Base-by-base conservation (phyloP, 1,284 basidiomycete species). In the Psilocybe mexicana region DNA sequence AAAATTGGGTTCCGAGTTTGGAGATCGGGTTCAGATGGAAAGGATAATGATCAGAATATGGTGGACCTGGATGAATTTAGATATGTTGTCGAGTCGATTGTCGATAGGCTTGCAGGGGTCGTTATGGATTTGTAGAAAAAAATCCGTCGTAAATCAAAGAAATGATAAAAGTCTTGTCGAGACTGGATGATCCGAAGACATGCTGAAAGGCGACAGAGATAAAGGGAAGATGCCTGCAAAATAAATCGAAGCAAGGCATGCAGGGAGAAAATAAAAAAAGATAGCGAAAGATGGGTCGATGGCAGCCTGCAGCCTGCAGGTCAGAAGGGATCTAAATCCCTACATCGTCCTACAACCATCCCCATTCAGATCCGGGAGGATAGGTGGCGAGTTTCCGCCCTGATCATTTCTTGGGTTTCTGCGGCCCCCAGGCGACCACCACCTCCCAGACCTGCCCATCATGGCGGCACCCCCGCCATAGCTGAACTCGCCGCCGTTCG, bases 301-400 rank as follows among this genome's bases (percentile, higher is more conserved):
- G 14, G 18, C 18, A 18, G 18, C 18, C 18, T 18, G 18, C 18
- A 18, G 18, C 18, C 18, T 18, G n/a, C 12, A 49, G 47, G 23
- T 50, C 36, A 46, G 24, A 28, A 30, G 25, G 24, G 38, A 6
- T 6, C 30, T 33, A 8, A n/a, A 11, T 6, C 10, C 12, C 38
- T 61, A 79, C 76, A 78, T 78, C 59, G 75, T 62, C 59, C 67
- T 72, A 69, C 77, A 79, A 18, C 75, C 73, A 56, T 78, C 77
- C 51, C 69, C 69, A 60, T 66, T 71, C 61, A 74, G 48, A 57
- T 78, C 76, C 42, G 69, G 64, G 38, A 73, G 60, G 43, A 65
- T 67, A 40, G 71, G 69, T 6, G 76, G 74, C 43, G 75, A 73
- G 54, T 64, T 72, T 46, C 69, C 68, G n/a, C 74, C 76, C 33